These are phyloP conservation scores for Pyrrhoderma noxium DNA, from an alignment of 1,284 basidiomycete genomes.

Conservation along the genomic window DNA sequence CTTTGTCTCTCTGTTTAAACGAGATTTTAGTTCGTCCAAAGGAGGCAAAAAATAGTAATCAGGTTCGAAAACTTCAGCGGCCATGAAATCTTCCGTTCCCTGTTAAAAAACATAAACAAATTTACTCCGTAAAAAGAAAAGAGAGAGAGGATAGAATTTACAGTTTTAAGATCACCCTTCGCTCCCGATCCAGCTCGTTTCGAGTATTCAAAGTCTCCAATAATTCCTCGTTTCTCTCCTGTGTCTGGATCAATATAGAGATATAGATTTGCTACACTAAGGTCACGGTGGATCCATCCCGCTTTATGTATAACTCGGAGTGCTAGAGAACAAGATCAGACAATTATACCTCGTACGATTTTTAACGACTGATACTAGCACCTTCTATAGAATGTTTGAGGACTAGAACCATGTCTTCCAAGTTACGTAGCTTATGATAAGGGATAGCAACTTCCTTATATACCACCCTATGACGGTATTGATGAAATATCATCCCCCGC, in stretches of 20 bases:
- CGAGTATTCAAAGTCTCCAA: constrained; percentile 7
- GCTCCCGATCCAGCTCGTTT: neutral
- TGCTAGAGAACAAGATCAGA: neutral
- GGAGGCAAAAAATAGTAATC: too few relatives aligned
- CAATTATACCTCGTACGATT: neutral
- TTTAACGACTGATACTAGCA: neutral
- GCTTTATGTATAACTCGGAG: neutral
- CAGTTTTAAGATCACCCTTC: neutral
- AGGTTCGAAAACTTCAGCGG: neutral
- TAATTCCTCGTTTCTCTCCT: neutral
- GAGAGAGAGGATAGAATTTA: neutral
- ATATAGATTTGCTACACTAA: constrained; percentile 4
- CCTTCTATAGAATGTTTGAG: neutral
- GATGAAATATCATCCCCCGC: too few relatives aligned
- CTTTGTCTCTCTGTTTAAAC: too few relatives aligned
- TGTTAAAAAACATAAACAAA: neutral
- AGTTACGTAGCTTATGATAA: neutral
- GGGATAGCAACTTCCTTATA: neutral
- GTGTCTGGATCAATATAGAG: neutral
- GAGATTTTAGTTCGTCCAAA: too few relatives aligned
- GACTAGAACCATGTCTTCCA: constrained; percentile 1
- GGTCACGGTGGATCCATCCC: constrained; percentile 4
- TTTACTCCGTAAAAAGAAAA: neutral
- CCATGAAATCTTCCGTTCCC: neutral
- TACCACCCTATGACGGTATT: too few relatives aligned